phyloP scores from a whole-genome alignment of 2,329 filamentous ascomycete species.

The Fusarium kyushuense region DNA sequence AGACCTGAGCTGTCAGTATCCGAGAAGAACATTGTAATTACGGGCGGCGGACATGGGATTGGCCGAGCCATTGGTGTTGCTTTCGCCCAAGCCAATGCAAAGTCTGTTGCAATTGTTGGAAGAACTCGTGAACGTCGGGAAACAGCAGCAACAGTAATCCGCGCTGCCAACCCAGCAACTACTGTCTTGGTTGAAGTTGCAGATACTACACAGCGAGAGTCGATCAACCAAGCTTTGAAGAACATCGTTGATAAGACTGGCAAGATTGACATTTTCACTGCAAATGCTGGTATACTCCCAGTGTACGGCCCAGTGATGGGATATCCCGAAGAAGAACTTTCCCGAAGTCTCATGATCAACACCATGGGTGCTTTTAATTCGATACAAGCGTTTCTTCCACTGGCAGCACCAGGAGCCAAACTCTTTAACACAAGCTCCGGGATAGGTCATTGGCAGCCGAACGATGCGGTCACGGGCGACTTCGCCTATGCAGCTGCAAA shows the following conservation, averaged over 20 bases:
- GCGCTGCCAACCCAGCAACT: not conserved
- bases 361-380: constrained; percentile 44
- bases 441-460: constrained; percentile 42
- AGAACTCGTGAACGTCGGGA: constrained; percentile 50
- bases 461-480: constrained; percentile 20
- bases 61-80: constrained; percentile 72
- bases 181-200: not conserved
- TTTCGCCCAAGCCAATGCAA: constrained; percentile 59
- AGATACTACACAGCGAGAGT: not conserved
- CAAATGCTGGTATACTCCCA: constrained; percentile 26
- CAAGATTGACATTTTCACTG: constrained; percentile 36
- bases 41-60: constrained; percentile 72
- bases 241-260: not conserved
- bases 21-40: constrained; percentile 68
- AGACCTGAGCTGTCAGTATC: constrained; percentile 50
- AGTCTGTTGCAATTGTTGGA: constrained; percentile 55
- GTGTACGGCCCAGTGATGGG: not conserved
- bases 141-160: constrained; percentile 20
- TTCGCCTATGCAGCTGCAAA: constrained; percentile 54
- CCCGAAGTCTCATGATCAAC: constrained; percentile 41
- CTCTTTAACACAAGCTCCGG: constrained; percentile 42
- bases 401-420: constrained; percentile 27
- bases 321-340: constrained; percentile 20
- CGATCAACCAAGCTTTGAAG: not conserved
- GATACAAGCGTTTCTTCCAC: constrained; percentile 40